These are phyloP conservation scores for Dioszegia crocea DNA, from an alignment of 768 basidiomycete species.

Conservation along the genomic window DNA sequence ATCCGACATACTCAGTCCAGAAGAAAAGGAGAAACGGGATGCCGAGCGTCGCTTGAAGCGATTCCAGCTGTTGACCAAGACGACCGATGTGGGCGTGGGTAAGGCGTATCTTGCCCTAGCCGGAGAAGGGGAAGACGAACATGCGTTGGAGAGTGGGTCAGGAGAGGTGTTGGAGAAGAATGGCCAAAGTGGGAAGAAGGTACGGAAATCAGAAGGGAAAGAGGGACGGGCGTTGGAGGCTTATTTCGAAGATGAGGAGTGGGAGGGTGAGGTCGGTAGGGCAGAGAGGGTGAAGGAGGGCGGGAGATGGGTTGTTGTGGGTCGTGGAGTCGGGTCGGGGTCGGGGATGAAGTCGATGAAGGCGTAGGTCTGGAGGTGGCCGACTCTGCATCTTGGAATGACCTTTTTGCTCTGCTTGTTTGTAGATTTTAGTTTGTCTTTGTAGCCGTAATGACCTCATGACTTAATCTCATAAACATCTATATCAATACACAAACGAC, in stretches of 20 bases:
- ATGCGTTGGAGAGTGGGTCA: conserved; percentile 8
- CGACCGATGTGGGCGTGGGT: conserved; percentile 30
- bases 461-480: too few relatives aligned
- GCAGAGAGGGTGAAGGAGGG: conserved; percentile 7
- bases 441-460: conserved; percentile 3
- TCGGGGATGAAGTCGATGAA: not conserved
- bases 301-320: conserved; percentile 31
- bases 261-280: conserved; percentile 25
- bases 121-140: conserved; percentile 11
- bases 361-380: too few relatives aligned
- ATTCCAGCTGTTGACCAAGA: conserved; percentile 48
- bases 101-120: conserved; percentile 29
- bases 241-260: conserved; percentile 39
- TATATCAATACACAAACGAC: too few relatives aligned
- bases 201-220: not conserved
- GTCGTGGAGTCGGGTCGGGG: conserved; percentile 5
- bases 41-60: conserved; percentile 30
- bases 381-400: too few relatives aligned
- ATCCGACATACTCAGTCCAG: not conserved
- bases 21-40: conserved; percentile 23
- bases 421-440: not conserved
- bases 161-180: conserved; percentile 10
- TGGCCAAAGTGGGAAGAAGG: conserved; percentile 9
- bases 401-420: too few relatives aligned
- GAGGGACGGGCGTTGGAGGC: conserved; percentile 31